Evolutionary conservation across 192 early-diverging fungal genomes (phyloP), one percentile per base, ranked within the genome.

Genomic region (Fimicolochytrium jonesii): DNA sequence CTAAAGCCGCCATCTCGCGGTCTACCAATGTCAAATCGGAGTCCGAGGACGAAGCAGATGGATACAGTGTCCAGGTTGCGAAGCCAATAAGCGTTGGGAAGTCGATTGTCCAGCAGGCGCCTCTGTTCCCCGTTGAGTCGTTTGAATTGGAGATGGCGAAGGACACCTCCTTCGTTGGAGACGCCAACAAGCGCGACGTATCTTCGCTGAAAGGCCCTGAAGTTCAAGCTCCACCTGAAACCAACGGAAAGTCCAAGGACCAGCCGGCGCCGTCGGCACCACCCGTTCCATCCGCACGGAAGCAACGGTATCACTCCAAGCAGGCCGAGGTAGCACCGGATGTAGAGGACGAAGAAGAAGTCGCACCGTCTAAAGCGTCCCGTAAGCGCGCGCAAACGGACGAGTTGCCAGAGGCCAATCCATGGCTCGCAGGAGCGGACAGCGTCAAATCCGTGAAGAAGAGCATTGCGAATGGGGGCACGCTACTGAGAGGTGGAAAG

Each of bases 371-470:
- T 28, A 50, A 50, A 2, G 2, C 4, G 3, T 25, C 48, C n/a
- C 4, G 28, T 17, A n/a, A 13, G 10, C 30, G 11, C 45, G 42
- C 46, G 23, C 30, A 59, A 43, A 34, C 31, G n/a, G 33, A 33
- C 10, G 63, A 55, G 6, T 61, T 66, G 6, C 63, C 63, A 1
- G 80, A 73, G 1, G 54, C 62, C 11, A 95, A 95, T 68, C 92
- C 92, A 5, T 95, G 92, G 92, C 76, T 95, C 0, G 73, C 47
- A 29, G 46, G 33, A 30, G 57, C 33, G 6, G 71, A 82, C 25
- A 69, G 73, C 29, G 47, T 25, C 32, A 56, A 44, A 48, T 76
- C 76, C 53, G 71, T 74, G 9, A 76, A 81, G 53, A 84, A 80
- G 56, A 73, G 68, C 31, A 84, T 87, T 41, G 73, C 79, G 48